phyloP scores from a whole-genome alignment of 2,329 filamentous ascomycete species.

The Helotiales sp. region DNA sequence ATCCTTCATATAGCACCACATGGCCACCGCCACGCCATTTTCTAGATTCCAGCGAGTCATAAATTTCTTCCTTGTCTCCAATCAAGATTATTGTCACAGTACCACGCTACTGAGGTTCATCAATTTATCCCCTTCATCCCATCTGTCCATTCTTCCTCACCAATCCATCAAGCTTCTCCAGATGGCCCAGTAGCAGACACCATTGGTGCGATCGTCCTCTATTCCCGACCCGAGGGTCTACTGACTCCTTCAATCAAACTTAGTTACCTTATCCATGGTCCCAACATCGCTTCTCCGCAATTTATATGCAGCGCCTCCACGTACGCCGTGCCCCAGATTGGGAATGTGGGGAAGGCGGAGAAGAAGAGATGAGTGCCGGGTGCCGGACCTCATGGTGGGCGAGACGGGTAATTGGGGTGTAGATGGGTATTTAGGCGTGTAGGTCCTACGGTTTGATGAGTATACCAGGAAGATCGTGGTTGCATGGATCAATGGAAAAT shows the following conservation, averaged over 20 bases:
- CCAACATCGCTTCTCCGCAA: slow-evolving; percentile 14
- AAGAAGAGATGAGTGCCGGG: slow-evolving; percentile 6
- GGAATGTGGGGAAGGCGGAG: slow-evolving; percentile 17
- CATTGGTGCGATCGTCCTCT: slow-evolving; percentile 5
- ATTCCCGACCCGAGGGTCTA: neutral
- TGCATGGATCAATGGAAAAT: neutral
- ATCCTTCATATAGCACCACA: slow-evolving; percentile 8
- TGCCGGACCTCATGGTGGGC: neutral
- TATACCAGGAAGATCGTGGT: no score
- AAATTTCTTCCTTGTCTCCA: neutral
- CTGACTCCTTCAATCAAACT: slow-evolving; percentile 10
- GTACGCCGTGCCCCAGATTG: slow-evolving; percentile 9
- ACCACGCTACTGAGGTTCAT: neutral
- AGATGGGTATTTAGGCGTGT: slow-evolving; percentile 1
- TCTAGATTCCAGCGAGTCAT: neutral
- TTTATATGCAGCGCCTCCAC: slow-evolving; percentile 14
- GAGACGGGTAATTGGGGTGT: neutral
- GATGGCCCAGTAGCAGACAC: neutral
- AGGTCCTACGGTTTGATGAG: neutral
- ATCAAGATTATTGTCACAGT: neutral
- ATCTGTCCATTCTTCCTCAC: neutral
- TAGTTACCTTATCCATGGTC: slow-evolving; percentile 4
- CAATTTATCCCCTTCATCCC: slow-evolving; percentile 5
- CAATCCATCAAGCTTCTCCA: neutral
- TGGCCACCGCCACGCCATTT: neutral